phyloP scores from a whole-genome alignment of 306 rosid genomes.

The Citrullus amarus region DNA sequence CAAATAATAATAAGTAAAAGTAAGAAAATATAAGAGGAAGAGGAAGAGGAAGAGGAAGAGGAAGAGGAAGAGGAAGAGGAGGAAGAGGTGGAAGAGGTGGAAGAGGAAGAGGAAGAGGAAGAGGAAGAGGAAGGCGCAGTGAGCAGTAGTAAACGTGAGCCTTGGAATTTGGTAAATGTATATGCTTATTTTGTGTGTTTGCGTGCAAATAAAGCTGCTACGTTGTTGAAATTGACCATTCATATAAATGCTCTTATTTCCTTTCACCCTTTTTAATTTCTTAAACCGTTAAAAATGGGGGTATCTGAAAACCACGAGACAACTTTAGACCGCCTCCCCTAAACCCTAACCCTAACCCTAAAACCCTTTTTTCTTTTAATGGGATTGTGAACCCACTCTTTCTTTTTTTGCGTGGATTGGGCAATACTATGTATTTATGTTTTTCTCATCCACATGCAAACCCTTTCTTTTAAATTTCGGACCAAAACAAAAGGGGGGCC shows the following conservation, averaged over 20 bases:
- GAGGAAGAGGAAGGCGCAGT: neutral
- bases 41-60: too few relatives aligned
- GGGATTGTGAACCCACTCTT: neutral
- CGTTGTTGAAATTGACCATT: conserved; percentile 1
- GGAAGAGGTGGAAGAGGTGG: too few relatives aligned
- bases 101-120: too few relatives aligned
- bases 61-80: too few relatives aligned
- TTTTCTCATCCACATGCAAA: neutral
- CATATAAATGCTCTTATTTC: neutral
- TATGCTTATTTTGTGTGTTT: neutral
- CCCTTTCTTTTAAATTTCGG: too few relatives aligned
- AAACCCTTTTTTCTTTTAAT: conserved; percentile 10
- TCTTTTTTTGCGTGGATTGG: conserved; percentile 1
- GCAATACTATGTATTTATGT: neutral
- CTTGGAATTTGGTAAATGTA: conserved; percentile 10
- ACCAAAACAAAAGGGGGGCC: neutral
- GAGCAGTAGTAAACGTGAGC: conserved; percentile 10
- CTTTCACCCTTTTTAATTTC: conserved; percentile 15
- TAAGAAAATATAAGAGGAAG: neutral
- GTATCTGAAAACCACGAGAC: conserved; percentile 16
- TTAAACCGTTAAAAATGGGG: conserved; percentile 44
- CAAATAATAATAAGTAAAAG: neutral
- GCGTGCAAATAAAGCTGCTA: conserved; percentile 41
- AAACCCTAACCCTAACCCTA: conserved; percentile 5
- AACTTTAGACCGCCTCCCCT: conserved; percentile 1